Evolutionary conservation across 1,139 yeast genomes (phyloP), one percentile per base, ranked within the genome.

Genomic region (Blastobotrys persicus): DNA sequence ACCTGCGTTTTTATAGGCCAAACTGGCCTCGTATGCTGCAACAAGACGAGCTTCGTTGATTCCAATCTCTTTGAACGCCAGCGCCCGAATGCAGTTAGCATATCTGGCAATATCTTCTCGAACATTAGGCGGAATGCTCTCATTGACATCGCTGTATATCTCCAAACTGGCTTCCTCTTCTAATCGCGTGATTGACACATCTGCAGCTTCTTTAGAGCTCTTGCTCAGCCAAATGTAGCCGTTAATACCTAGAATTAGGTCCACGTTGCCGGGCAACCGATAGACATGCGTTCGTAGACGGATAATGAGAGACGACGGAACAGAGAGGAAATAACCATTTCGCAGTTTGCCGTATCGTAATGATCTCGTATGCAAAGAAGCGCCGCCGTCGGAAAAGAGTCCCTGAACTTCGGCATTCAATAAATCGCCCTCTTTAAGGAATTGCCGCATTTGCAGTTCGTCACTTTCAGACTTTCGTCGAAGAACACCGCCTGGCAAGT

Each of bases 91-190:
- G 55, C 94, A 91, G 67, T 89, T 89, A 47, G 84, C 79, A 66
- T 94, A 92, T 52, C 98, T 75, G 7, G 95, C 78, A 42, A 94
- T 91, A 19, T 89, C 85, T 54, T 78, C 80, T 58, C 94, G 77
- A 6, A 81, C 75, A 17, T 79, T 73, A 14, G 73, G 69, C 3
- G 86, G 70, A 17, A 94, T 84, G 20, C 70, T 69, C 55, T 91
- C 98, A 64, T 94, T 94, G 53, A 79, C 78, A 67, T 94, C 98
- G 48, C 95, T 85, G 69, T 94, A 94, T 47, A 94, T 92, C 62
- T 91, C 96, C 91, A 95, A 83, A 1, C 96, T 86, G 43, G 96
- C 85, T 63, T 89, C 96, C 64, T 92, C 97, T 64, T 94, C 98
- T 45, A 92, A 71, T 58, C 95, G 76, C 4, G 97, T 89, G 49